Percentiles rank a stretch among this genome's conserved stretches.
Conservation (phyloP, 257 asterid genomes). For the Solanum ossicruentum region DNA sequence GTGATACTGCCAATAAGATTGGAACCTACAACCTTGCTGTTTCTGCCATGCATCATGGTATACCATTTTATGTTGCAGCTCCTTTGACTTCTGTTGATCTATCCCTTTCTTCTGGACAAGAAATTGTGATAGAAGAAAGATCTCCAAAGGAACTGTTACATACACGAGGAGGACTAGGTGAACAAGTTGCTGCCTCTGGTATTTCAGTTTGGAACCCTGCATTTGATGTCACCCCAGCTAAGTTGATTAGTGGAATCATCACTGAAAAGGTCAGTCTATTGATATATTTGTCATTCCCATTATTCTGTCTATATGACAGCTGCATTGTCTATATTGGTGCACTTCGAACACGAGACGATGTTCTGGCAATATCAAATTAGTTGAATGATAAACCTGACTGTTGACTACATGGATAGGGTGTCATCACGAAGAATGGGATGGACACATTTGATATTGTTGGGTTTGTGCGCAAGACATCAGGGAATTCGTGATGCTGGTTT, state of each 20-base stretch:
- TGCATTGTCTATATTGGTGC: not conserved
- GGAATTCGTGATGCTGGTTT: not conserved
- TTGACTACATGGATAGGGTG: constrained; percentile 41
- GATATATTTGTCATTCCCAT: constrained; percentile 5
- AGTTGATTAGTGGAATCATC: constrained; percentile 54
- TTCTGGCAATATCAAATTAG: not conserved
- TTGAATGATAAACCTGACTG: not conserved
- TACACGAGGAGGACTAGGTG: constrained; percentile 84
- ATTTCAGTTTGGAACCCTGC: constrained; percentile 97
- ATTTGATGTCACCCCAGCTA: constrained; percentile 89
- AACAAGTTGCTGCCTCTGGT: constrained; percentile 92
- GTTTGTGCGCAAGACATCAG: constrained; percentile 15
- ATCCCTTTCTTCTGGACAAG: constrained; percentile 62
- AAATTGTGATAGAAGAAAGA: constrained; percentile 86
- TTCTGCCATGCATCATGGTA: constrained; percentile 63
- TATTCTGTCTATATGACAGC: not conserved
- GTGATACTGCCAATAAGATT: constrained; percentile 98
- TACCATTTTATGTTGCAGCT: constrained; percentile 91
- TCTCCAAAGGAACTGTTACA: constrained; percentile 66
- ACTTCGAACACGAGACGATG: not conserved
- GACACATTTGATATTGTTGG: constrained; percentile 53
- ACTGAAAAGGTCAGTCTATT: constrained; percentile 63
- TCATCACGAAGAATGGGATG: constrained; percentile 46
- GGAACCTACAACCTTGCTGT: constrained; percentile 93
- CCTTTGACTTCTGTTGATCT: constrained; percentile 82